Base-by-base conservation (phyloP, 352 stramenopile genomes). In the Phytophthora agathidicida region DNA sequence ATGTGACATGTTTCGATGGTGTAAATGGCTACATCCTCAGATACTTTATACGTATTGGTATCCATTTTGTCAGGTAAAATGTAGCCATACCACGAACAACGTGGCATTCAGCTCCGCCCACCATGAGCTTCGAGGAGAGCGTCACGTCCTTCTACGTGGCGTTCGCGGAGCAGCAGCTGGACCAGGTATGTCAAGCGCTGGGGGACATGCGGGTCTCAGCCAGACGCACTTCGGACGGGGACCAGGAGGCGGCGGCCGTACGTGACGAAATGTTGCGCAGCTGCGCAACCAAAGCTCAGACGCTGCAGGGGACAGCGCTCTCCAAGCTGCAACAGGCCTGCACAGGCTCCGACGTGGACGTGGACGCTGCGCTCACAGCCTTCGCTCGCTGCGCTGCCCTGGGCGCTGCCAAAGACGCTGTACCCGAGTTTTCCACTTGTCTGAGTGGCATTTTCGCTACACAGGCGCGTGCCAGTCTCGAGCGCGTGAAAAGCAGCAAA, bases 141-240 rank as follows among this genome's bases (percentile, higher is more conserved):
- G 71, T 94, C 63, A 90, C 72, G 55, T 63, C 75, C 53, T 94
- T 94, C 69, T 90, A 92, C 75, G 80, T 90, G 77, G 84, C 76
- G 49, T 72, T 90, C 38, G 84, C 84, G 19, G 84, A 94, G 68
- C 65, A 89, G 35, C 73, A 86, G 51, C 54, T 92, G 24, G 84
- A 92, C 33, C 67, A 72, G 31, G 75, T 87, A 38, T 86, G 77
- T 35, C 80, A 87, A 47, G 71, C 82, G 35, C 65, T 91, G 3
- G 47, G 59, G 36, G 75, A 80, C 53, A 88, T 91, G 82, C 77
- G 77, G 0, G 49, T 86, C 10, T 44, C 48, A 8, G 24, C 35
- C 8, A 45, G 14, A 23, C 14, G 24, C 35, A 50, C n/a, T 43
- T 71, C 41, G 44, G 77, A 60, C 36, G 27, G 16, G 38, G 43